Conservation (phyloP, 331 rosid species). For the Quercus phellos region DNA sequence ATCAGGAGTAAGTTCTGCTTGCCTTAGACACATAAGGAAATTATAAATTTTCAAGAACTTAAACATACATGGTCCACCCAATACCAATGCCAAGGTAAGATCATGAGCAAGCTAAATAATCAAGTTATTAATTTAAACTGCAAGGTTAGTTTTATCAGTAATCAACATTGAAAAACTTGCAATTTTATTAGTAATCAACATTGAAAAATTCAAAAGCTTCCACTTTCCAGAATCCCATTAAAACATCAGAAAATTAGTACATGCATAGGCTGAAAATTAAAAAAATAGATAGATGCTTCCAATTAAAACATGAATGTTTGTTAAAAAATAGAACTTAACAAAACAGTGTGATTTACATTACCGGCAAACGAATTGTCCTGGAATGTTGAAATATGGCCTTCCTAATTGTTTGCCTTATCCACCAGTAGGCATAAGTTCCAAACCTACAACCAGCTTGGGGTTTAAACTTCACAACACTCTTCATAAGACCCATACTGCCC, state of each 20-base stretch:
- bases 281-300: background rate
- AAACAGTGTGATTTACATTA: conserved; percentile 25
- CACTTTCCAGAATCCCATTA: background rate
- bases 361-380: conserved; percentile 84
- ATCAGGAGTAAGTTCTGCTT: background rate
- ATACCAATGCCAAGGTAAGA: background rate
- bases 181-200: background rate
- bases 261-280: background rate
- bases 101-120: background rate
- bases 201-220: background rate
- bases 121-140: background rate
- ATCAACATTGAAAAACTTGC: background rate
- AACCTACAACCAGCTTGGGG: conserved; percentile 78
- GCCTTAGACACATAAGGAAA: background rate
- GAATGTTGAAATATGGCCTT: conserved; percentile 77
- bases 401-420: conserved; percentile 76
- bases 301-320: background rate
- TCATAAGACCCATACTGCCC: conserved; percentile 88
- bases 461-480: conserved; percentile 72
- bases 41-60: background rate
- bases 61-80: background rate
- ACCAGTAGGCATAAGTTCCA: conserved; percentile 75
- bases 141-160: background rate
- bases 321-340: conserved; percentile 2
- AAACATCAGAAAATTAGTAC: background rate